These are phyloP conservation scores for Fusarium haematococcum DNA, from an alignment of 2,329 filamentous ascomycete genomes.

Conservation along the genomic window DNA sequence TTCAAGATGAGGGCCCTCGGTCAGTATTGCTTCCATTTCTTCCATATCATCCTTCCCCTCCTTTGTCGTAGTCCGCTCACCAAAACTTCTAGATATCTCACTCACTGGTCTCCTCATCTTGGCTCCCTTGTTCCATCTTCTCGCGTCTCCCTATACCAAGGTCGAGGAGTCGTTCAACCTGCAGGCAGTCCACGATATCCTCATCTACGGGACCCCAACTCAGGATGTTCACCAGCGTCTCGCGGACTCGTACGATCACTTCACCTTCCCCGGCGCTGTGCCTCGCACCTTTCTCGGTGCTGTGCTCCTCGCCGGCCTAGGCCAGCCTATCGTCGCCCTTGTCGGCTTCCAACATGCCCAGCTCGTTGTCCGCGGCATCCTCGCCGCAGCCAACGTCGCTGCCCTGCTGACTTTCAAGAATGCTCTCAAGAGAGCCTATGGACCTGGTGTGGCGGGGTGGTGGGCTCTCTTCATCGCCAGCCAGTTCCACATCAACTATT, in stretches of 20 bases:
- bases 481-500: constrained; percentile 95
- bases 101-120: constrained; percentile 56
- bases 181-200: constrained; percentile 91
- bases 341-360: constrained; percentile 67
- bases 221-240: constrained; percentile 66
- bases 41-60: neutral
- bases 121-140: constrained; percentile 76
- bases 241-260: constrained; percentile 82
- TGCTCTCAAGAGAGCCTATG: constrained; percentile 75
- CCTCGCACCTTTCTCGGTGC: constrained; percentile 91
- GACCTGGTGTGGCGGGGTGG: constrained; percentile 78
- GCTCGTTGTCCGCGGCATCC: constrained; percentile 76
- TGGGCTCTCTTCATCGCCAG: constrained; percentile 81
- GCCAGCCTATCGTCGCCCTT: constrained; percentile 72
- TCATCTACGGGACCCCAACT: constrained; percentile 81
- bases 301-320: constrained; percentile 78
- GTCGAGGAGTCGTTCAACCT: constrained; percentile 99
- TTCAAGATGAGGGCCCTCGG: constrained; percentile 40
- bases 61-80: neutral
- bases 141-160: constrained; percentile 89
- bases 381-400: constrained; percentile 81
- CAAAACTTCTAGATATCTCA: constrained; percentile 38
- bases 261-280: constrained; percentile 89
- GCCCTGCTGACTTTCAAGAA: constrained; percentile 75
- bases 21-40: neutral